Percentiles rank a stretch among this genome's conserved stretches.
Conservation (phyloP, 164 flowering plant species). For the Tetracentron sinense region DNA sequence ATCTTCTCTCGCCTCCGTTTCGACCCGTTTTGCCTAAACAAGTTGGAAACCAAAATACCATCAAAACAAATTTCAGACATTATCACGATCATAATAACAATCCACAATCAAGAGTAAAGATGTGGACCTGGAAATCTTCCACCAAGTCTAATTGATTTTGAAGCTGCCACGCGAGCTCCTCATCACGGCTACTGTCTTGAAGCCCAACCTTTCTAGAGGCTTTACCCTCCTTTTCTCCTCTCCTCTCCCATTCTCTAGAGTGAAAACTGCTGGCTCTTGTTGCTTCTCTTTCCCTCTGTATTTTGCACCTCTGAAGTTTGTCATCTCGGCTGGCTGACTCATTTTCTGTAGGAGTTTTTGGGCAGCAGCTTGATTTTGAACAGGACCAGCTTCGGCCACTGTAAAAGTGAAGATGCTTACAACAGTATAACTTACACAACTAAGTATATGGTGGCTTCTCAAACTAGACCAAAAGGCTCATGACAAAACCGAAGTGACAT, state of each 20-base stretch:
- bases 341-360: slow-evolving; percentile 85
- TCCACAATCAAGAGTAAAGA: not conserved
- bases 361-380: slow-evolving; percentile 94
- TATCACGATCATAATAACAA: not conserved
- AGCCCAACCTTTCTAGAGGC: slow-evolving; percentile 14
- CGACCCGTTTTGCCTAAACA: slow-evolving; percentile 44
- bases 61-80: not conserved
- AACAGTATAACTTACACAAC: not conserved
- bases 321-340: slow-evolving; percentile 36
- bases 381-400: slow-evolving; percentile 71
- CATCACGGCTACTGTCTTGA: slow-evolving; percentile 55
- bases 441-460: not conserved
- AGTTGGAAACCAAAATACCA: slow-evolving; percentile 10
- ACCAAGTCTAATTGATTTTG: slow-evolving; percentile 84
- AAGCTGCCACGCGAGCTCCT: slow-evolving; percentile 84
- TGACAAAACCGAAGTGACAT: not conserved
- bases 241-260: slow-evolving; percentile 89
- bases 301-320: slow-evolving; percentile 38
- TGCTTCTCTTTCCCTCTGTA: slow-evolving; percentile 50
- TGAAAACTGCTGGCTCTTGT: slow-evolving; percentile 54
- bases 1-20: slow-evolving; percentile 47
- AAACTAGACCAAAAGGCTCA: not conserved
- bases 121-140: slow-evolving; percentile 61
- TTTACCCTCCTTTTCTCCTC: slow-evolving; percentile 38
- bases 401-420: slow-evolving; percentile 3